Base-by-base conservation (phyloP, 768 basidiomycete species). In the Russula brevipes region DNA sequence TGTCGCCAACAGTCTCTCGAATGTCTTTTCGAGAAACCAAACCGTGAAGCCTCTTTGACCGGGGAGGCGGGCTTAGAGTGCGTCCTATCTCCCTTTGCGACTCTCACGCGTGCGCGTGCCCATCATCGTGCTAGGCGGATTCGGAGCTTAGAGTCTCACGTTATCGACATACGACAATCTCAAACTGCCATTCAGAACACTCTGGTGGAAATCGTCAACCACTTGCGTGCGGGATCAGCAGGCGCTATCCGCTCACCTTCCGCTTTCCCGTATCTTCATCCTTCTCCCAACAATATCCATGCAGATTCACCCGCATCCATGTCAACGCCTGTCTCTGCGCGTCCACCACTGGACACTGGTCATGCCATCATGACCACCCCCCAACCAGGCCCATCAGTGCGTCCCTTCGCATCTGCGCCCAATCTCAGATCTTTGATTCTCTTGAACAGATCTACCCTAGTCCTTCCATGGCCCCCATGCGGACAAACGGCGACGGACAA, bases 21-120 rank as follows among this genome's bases (percentile, higher is more conserved):
- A 46, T 98, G 95, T 76, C 80, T 97, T 39, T 96, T 98, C 72
- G 95, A 98, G 75, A 97, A 97, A 70, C 95, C 95, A 3, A 87
- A 85, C 12, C 81, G 87, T 69, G 92, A 94, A 72, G 88, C 90
- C 14, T 89, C 88, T 59, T 81, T 93, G 53, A 91, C 91, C 8
- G 90, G 91, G 50, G 92, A 94, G 75, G 92, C 91, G 17, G 92
- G 91, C 8, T 74, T 94, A 57, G 93, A 94, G 92, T 94, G 72
- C 75, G 90, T 79, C 24, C 49, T 64, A 35, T 24, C 4, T 50
- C 44, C 53, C 60, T 46, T 12, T 58, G 12, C 35, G 56, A n/a
- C 9, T 47, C 44, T 54, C 2, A 24, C 24, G 24, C 24, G 24
- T 24, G 24, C 24, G 33, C 44, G 35, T 30, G 10, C n/a, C 53